phyloP scores from a whole-genome alignment of 2,329 filamentous ascomycete species.

The Fusarium mangiferae region DNA sequence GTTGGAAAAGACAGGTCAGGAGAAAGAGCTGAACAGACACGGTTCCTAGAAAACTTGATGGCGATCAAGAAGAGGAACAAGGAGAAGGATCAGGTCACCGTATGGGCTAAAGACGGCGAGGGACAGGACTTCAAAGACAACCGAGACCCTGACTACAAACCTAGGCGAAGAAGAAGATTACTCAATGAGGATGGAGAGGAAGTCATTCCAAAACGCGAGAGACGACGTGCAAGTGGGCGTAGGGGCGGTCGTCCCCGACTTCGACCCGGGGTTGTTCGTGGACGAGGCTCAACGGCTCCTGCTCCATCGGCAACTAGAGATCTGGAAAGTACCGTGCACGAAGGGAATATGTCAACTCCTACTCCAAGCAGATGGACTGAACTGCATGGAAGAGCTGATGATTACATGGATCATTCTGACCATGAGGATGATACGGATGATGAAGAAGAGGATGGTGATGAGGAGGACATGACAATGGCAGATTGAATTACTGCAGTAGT shows the following conservation, averaged over 20 bases:
- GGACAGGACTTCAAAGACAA: conserved; percentile 56
- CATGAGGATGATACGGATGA: conserved; percentile 43
- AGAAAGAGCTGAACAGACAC: conserved; percentile 58
- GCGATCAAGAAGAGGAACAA: conserved; percentile 71
- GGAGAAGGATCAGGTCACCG: conserved; percentile 73
- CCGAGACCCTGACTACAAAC: conserved; percentile 54
- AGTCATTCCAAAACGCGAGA: conserved; percentile 35
- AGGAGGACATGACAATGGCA: conserved; percentile 43
- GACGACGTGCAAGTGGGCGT: conserved; percentile 28
- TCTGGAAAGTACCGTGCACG: conserved; percentile 13
- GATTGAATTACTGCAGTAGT: conserved; percentile 15
- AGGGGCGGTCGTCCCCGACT: conserved; percentile 37
- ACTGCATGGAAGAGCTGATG: conserved; percentile 40
- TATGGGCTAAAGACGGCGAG: conserved; percentile 61
- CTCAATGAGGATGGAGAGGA: conserved; percentile 43
- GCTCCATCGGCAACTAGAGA: conserved; percentile 23
- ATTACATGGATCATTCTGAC: conserved; percentile 43
- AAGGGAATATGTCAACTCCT: conserved; percentile 46
- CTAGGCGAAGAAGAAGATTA: conserved; percentile 44
- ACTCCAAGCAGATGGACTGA: conserved; percentile 52
- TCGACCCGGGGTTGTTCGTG: conserved; percentile 29
- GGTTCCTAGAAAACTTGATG: conserved; percentile 74
- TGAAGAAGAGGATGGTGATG: conserved; percentile 44
- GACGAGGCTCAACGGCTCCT: conserved; percentile 3
- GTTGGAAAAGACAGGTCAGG: conserved; percentile 58